These are phyloP conservation scores for Mycena olivaceomarginata DNA, from an alignment of 768 basidiomycete genomes.

Conservation along the genomic window DNA sequence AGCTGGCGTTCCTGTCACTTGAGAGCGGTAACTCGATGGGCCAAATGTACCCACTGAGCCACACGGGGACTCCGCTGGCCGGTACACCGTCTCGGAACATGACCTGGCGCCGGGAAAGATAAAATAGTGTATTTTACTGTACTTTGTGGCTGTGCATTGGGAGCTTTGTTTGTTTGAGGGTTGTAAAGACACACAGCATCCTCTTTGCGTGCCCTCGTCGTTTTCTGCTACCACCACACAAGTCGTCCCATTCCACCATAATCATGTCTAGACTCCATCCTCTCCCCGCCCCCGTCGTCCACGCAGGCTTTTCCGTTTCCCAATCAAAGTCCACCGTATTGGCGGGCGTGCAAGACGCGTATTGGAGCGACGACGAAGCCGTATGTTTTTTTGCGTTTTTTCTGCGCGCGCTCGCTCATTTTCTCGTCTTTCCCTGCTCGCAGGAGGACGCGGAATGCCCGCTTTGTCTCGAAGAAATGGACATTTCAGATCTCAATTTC, in stretches of 20 bases:
- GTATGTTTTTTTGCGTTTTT: slow-evolving; percentile 62
- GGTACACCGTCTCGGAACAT: slow-evolving; percentile 24
- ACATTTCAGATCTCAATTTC: slow-evolving; percentile 99
- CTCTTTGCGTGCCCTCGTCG: slow-evolving; percentile 27
- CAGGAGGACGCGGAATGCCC: slow-evolving; percentile 99
- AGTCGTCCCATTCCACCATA: neutral
- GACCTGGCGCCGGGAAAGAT: slow-evolving; percentile 40
- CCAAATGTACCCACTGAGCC: slow-evolving; percentile 40
- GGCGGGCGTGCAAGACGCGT: slow-evolving; percentile 96
- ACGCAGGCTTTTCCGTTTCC: slow-evolving; percentile 80
- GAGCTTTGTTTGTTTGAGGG: no score
- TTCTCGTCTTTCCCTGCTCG: slow-evolving; percentile 42
- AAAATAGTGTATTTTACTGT: slow-evolving; percentile 22
- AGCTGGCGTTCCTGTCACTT: slow-evolving; percentile 37
- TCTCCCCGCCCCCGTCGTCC: slow-evolving; percentile 85
- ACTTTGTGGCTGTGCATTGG: neutral
- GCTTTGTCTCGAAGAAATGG: slow-evolving; percentile 98
- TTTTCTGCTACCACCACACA: neutral
- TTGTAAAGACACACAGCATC: neutral
- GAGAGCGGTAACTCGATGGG: slow-evolving; percentile 24
- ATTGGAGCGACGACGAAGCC: slow-evolving; percentile 95
- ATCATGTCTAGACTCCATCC: slow-evolving; percentile 69
- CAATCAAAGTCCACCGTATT: slow-evolving; percentile 92
- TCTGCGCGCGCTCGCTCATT: slow-evolving; percentile 39
- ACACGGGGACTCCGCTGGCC: slow-evolving; percentile 26